These are phyloP conservation scores for Fraxinus quadrangulata DNA, from an alignment of 257 asterid genomes.

Conservation along the genomic window DNA sequence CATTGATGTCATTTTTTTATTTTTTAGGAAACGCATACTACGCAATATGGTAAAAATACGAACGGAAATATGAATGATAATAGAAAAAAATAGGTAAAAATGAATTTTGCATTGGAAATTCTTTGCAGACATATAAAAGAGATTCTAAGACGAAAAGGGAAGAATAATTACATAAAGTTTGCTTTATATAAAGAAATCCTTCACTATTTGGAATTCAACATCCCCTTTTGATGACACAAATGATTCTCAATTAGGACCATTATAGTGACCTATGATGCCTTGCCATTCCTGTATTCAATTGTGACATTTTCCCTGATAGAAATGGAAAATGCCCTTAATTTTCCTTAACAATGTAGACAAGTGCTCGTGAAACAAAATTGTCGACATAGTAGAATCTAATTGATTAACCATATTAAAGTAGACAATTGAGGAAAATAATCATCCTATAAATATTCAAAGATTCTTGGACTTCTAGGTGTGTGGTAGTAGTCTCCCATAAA, in stretches of 20 bases:
- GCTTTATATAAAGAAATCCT: constrained; percentile 23
- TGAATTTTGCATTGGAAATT: background rate
- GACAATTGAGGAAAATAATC: too few species aligned
- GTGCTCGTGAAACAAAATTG: background rate
- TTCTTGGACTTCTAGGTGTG: too few species aligned
- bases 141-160: constrained; percentile 19
- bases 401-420: too few species aligned
- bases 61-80: background rate
- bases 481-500: too few species aligned
- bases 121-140: background rate
- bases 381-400: too few species aligned
- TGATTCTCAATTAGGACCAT: constrained; percentile 1
- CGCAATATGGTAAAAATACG: too few species aligned
- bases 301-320: background rate
- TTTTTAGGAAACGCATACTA: too few species aligned
- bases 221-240: background rate
- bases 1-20: too few species aligned
- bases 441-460: too few species aligned
- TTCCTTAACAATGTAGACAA: background rate
- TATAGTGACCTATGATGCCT: background rate
- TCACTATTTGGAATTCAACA: constrained; percentile 10
- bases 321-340: background rate
- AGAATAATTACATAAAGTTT: constrained; percentile 17
- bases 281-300: background rate
- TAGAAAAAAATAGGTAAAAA: too few species aligned